Base-by-base conservation (phyloP, 257 asterid species). In the Prunella vulgaris region DNA sequence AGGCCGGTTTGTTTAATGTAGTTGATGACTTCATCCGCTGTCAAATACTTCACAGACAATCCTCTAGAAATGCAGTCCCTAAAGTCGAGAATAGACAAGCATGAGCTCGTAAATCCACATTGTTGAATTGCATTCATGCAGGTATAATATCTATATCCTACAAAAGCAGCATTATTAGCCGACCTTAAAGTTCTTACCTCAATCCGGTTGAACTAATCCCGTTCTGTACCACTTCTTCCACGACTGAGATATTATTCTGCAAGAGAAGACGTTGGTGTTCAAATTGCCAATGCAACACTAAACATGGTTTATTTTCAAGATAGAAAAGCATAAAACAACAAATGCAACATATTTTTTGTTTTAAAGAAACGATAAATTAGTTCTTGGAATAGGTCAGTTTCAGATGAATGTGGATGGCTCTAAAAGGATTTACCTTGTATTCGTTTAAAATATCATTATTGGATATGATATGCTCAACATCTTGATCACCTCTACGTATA, bases 171-270 rank as follows among this genome's bases (percentile, higher is more conserved):
- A 24, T 4, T 37, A 17, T 71, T 60, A 25, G 28, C 3, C 28
- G 28, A 25, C 2, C 7, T 4, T 5, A 4, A 56, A 40, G 51
- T 14, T 57, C 64, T 60, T 77, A 89, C 97, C 97, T 87, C 79
- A 89, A 69, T 73, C 90, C 77, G 0, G 94, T 89, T 5, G 97
- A 92, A 78, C 97, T 92, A 81, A 92, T 81, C 69, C 88, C 87
- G 17, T 87, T 89, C 5, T 89, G 92, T 20, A 92, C 95, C 18
- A 85, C 83, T 77, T 89, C 96, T 77, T 89, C 90, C 22, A 87
- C 92, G 4, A 79, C 37, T 72, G 44, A 66, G 78, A 89, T 83
- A 67, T 89, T 89, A 22, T 61, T 64, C 98, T 92, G 83, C 57
- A 62, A 78, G 8, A 32, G 6, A 32, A 32, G 37, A 32, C 9